Conservation (phyloP, 768 basidiomycete species). For the Tylopilus balloui region DNA sequence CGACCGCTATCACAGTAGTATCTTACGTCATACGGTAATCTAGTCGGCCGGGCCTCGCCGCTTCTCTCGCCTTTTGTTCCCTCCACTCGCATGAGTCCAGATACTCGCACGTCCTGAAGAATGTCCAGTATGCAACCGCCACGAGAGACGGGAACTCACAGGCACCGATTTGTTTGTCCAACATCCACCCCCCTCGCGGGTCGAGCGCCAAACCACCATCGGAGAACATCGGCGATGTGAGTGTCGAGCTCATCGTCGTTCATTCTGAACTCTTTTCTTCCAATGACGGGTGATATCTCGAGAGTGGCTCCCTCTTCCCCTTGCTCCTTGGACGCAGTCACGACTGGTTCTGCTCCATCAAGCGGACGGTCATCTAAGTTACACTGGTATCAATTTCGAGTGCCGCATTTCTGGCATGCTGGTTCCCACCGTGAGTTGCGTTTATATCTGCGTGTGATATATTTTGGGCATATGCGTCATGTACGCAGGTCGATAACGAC, state of each 20-base stretch:
- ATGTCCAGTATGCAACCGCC: background rate
- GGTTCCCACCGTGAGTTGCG: slow-evolving; percentile 9
- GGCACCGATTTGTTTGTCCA: slow-evolving; percentile 58
- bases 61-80: slow-evolving; percentile 43
- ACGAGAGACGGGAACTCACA: slow-evolving; percentile 40
- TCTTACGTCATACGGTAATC: slow-evolving; percentile 13
- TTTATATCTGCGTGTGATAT: background rate
- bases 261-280: slow-evolving; percentile 55
- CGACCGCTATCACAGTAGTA: background rate
- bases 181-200: slow-evolving; percentile 66
- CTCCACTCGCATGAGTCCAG: slow-evolving; percentile 77
- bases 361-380: slow-evolving; percentile 3
- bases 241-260: slow-evolving; percentile 48
- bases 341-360: background rate
- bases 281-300: slow-evolving; percentile 48
- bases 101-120: slow-evolving; percentile 66
- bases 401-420: background rate
- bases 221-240: slow-evolving; percentile 50
- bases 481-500: slow-evolving; percentile 19
- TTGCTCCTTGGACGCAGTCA: background rate
- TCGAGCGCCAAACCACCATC: slow-evolving; percentile 75
- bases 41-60: background rate
- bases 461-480: slow-evolving; percentile 1
- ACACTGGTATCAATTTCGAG: slow-evolving; percentile 1
- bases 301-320: background rate